Evolutionary conservation across 139 green algal species (phyloP).

Genomic region (Closterium sp.): DNA sequence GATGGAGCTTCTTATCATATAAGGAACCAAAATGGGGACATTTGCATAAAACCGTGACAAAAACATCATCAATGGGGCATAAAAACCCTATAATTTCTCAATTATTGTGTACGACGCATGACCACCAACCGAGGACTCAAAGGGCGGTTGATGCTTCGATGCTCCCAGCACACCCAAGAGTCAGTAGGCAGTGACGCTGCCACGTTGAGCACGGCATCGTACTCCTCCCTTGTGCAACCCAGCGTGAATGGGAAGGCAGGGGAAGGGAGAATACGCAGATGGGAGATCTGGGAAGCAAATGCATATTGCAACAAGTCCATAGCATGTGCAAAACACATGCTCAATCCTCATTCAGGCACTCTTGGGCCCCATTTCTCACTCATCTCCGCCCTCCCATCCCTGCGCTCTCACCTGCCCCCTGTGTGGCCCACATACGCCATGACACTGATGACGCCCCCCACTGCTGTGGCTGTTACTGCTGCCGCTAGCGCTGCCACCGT

Average conservation of each 20-base stretch:
- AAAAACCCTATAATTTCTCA: neutral
- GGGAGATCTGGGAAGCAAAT: neutral
- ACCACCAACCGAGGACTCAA: slow-evolving; percentile 10
- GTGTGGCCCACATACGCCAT: slow-evolving; percentile 36
- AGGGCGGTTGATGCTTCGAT: slow-evolving; percentile 11
- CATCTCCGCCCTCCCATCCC: neutral
- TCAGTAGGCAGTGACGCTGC: slow-evolving; percentile 10
- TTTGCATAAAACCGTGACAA: no score
- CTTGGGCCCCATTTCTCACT: no score
- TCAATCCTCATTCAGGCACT: no score
- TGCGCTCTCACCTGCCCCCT: slow-evolving; percentile 16
- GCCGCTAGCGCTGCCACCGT: slow-evolving; percentile 18
- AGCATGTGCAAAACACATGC: neutral
- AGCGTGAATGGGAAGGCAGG: neutral
- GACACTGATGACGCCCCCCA: slow-evolving; percentile 28
- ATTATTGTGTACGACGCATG: neutral
- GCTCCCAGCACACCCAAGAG: slow-evolving; percentile 35
- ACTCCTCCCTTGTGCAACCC: slow-evolving; percentile 29
- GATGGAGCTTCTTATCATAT: no score
- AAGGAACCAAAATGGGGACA: no score
- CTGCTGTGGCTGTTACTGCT: slow-evolving; percentile 5
- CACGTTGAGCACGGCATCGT: slow-evolving; percentile 15
- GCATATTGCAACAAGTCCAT: neutral
- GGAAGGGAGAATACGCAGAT: neutral
- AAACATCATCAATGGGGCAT: neutral